phyloP scores from a whole-genome alignment of 192 early-diverging fungal genomes.

The Coemansia sp. region DNA sequence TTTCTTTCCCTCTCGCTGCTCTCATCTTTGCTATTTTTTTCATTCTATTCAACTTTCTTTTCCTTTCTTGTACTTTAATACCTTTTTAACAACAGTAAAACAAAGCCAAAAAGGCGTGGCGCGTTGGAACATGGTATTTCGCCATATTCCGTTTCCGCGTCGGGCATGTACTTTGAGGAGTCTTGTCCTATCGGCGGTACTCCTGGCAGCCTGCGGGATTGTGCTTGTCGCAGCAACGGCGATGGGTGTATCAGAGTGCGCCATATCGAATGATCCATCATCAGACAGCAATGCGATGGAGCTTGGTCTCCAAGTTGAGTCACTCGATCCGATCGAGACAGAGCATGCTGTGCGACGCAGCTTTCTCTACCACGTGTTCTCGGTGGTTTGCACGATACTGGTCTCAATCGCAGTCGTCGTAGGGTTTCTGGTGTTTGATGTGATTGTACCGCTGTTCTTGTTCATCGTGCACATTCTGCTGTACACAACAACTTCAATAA shows the following conservation, averaged over 20 bases:
- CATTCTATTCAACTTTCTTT: not conserved
- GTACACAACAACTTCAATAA: constrained; percentile 25
- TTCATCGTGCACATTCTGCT: constrained; percentile 9
- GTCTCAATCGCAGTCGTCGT: constrained; percentile 12
- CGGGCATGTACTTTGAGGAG: not conserved
- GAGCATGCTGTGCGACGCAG: not conserved
- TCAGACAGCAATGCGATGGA: not conserved
- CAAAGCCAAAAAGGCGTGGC: not conserved
- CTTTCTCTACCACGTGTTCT: not conserved
- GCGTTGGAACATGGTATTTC: not conserved
- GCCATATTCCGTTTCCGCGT: not conserved
- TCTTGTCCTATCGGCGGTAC: not conserved
- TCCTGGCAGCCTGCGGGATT: not conserved
- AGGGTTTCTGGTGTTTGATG: constrained; percentile 21
- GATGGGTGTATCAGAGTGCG: not conserved
- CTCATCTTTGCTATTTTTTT: not conserved
- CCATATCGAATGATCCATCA: not conserved
- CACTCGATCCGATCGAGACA: not conserved
- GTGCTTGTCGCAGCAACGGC: not conserved
- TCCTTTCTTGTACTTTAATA: not conserved
- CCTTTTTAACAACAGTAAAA: not conserved
- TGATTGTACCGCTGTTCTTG: constrained; percentile 13
- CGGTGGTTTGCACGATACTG: constrained; percentile 8
- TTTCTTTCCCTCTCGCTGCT: not conserved
- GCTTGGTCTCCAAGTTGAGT: not conserved